These are phyloP conservation scores for Schrenkiella parvula DNA, from an alignment of 345 rosid genomes.

Conservation along the genomic window DNA sequence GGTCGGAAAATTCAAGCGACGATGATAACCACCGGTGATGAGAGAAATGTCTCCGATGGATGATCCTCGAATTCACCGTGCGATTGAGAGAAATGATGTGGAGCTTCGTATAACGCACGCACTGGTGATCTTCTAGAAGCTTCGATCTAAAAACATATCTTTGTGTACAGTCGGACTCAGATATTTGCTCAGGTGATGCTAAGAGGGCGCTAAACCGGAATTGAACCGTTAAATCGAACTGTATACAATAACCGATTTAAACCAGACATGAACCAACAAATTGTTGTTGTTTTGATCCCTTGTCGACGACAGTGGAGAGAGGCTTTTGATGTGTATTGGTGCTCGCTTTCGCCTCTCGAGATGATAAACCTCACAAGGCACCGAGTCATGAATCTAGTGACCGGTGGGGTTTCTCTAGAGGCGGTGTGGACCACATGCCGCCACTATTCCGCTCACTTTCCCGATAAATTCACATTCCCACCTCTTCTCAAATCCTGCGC, in stretches of 20 bases:
- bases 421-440: constrained; percentile 24
- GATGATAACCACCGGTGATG: neutral
- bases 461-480: constrained; percentile 55
- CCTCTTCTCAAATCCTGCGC: constrained; percentile 65
- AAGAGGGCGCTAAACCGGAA: neutral
- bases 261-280: neutral
- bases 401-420: constrained; percentile 36
- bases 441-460: constrained; percentile 34
- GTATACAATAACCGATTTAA: neutral
- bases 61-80: constrained; percentile 25
- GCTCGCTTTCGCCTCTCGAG: neutral
- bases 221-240: constrained; percentile 7
- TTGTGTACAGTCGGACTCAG: constrained; percentile 11
- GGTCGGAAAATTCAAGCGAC: neutral
- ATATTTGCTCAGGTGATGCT: constrained; percentile 22
- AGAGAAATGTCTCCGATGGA: constrained; percentile 3
- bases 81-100: constrained; percentile 18
- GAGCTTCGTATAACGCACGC: constrained; percentile 23
- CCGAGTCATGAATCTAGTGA: constrained; percentile 37
- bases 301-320: constrained; percentile 1
- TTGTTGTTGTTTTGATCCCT: neutral
- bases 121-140: constrained; percentile 24
- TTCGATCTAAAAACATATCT: constrained; percentile 22
- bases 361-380: constrained; percentile 31
- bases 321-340: constrained; percentile 1